Evolutionary conservation across 2,329 filamentous ascomycete species (phyloP), one percentile per base, ranked within the genome.

Genomic region (Emydomyces testavorans): DNA sequence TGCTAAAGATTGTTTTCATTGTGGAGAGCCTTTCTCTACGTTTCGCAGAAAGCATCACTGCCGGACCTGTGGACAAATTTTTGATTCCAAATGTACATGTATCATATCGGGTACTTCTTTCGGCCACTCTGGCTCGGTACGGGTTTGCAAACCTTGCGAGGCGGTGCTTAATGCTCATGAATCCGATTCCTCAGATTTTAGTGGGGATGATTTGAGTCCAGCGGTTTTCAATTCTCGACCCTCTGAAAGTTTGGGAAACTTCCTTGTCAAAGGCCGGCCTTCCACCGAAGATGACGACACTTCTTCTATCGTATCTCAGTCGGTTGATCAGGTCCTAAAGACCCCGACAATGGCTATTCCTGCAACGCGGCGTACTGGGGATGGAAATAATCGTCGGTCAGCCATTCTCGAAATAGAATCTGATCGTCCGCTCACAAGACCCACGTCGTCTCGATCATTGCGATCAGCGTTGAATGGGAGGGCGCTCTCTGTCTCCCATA

Each of bases 1-100:
- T 53, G 93, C 90, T 51, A 96, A 94, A 62, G 90, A 95, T 58
- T 98, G 92, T 60, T 98, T 95, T 62, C 78, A 86, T 37, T 98
- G 92, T 59, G 86, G 86, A 37, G 83, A 86, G 50, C 77, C 85
- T 1, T 98, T 98, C 60, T 88, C 87, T 0, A 92, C 90, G 1
- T 96, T 96, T 62, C 79, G 92, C 50, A 80, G 92, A 54, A 98
- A 98, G 62, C 92, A 98, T 63, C 92, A 98, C 65, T 98, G 92
- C 64, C 81, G 93, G 52, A 78, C 78, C 0, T 98, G 92, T 62
- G 92, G 92, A n/a, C 94, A 94, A 60, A 98, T 98, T 37, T 98
- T 98, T 60, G 92, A 96, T 64, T 85, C 86, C 3, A 94, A 93
- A 64, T 98, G 92, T 66, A 98, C 90, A 0, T 84, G 84, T 4